Evolutionary conservation across 164 flowering plant species (phyloP), one percentile per base, ranked within the genome.

Genomic region (Macadamia integrifolia): DNA sequence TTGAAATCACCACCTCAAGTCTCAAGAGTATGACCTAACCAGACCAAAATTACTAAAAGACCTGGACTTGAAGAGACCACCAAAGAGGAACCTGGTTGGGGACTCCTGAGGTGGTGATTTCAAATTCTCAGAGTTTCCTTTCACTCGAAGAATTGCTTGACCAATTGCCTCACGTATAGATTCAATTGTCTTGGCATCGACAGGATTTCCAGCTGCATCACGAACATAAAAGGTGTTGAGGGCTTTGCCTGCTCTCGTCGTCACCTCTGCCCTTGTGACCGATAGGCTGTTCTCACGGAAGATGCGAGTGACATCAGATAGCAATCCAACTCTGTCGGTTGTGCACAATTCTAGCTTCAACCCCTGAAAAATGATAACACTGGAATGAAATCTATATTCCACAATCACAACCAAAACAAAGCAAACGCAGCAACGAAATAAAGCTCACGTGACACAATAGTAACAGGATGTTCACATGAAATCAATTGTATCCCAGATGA

Each of bases 231-330:
- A 94, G 13, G 92, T 94, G 68, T 92, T 92, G 2, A 87, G 56
- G 42, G 98, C 98, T 75, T 90, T 90, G 66, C 95, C 91, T 3
- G 58, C 80, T 79, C 86, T 84, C 0, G 98, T 94, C 13, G 92
- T 62, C 12, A 94, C 93, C 70, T 91, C 98, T 17, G 98, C 98
- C 70, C 95, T 82, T 9, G 89, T 88, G 43, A 94, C 93, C 35
- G 88, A 76, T 11, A 94, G 87, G 81, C 98, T 87, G 69, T 91
- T 88, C 75, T 94, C 98, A 3, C 98, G 88, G 75, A 94, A 90
- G 52, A 90, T 90, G 28, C 97, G 87, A 7, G 98, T 94, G 28
- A 94, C 92, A 74, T 91, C 86, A 6, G 98, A 87, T 14, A 94
- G 84, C 58, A 91, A 76, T 14, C 98, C 97, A n/a, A 85, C 80